Percentiles rank a stretch among this genome's conserved stretches.
These are phyloP conservation scores for Fusarium proliferatum DNA, from an alignment of 2,329 filamentous ascomycete species.

Conservation along the genomic window DNA sequence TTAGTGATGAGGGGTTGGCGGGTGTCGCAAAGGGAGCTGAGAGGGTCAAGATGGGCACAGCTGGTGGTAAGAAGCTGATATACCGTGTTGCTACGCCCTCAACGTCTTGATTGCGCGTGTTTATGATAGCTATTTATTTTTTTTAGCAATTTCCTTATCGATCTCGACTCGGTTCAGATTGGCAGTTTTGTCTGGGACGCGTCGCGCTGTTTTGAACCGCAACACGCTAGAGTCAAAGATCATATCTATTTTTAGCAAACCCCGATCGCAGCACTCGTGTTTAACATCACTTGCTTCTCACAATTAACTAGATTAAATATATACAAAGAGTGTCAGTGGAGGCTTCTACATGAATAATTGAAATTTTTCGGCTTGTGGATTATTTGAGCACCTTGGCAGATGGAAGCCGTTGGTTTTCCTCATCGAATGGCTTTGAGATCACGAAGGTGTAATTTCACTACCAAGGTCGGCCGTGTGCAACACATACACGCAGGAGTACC, in stretches of 20 bases:
- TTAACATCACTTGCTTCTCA: background rate
- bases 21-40: background rate
- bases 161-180: too few species aligned
- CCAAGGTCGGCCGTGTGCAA: rapidly evolving
- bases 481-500: rapidly evolving
- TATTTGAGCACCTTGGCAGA: background rate
- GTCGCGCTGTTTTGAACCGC: too few species aligned
- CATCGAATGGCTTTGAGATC: too few species aligned
- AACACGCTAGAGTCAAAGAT: background rate
- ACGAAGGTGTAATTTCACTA: background rate
- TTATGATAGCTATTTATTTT: too few species aligned
- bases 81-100: background rate
- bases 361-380: background rate
- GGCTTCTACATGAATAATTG: background rate
- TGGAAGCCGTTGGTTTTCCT: too few species aligned
- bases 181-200: background rate
- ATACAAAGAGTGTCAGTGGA: background rate
- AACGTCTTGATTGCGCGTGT: background rate
- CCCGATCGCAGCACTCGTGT: background rate
- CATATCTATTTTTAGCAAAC: background rate
- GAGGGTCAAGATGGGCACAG: constrained; percentile 1
- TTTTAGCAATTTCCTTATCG: background rate
- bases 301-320: background rate
- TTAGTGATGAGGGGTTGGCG: background rate
- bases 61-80: constrained; percentile 6